A percentile compares a stretch with the other conserved stretches of the same genome.
Conservation (phyloP, 78 protist genomes). For the Isochrysis galbana region DNA sequence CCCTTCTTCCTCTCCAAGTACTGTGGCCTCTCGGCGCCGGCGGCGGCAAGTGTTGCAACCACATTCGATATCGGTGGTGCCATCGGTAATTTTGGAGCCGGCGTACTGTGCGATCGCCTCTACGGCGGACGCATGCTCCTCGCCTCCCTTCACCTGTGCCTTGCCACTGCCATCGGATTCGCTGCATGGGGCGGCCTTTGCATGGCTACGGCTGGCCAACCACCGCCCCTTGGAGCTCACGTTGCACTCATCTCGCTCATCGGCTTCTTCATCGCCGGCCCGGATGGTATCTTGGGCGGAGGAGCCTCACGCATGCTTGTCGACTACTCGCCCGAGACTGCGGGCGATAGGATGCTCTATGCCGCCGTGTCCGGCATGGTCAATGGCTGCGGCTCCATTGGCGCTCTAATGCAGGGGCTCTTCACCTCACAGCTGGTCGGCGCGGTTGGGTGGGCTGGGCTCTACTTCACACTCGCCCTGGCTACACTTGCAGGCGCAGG, state of each 20-base stretch:
- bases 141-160: background rate
- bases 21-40: background rate
- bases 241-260: background rate
- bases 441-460: too few species aligned
- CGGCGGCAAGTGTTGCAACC: background rate
- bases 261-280: background rate
- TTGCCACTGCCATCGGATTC: background rate
- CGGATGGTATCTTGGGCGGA: background rate
- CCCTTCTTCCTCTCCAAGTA: background rate
- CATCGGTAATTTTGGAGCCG: background rate
- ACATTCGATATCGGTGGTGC: background rate
- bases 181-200: background rate
- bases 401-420: background rate
- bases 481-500: too few species aligned
- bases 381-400: background rate
- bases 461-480: too few species aligned
- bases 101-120: background rate
- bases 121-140: background rate
- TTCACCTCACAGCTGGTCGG: too few species aligned
- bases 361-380: slow-evolving; percentile 3
- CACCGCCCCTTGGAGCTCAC: background rate
- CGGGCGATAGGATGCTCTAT: background rate
- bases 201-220: background rate
- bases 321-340: too few species aligned
- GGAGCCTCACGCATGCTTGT: background rate